A percentile compares a stretch with the other conserved stretches of the same genome.
Evolutionary conservation across 108 stramenopile genomes (phyloP).

Genomic region (Bacterosira constricta): DNA sequence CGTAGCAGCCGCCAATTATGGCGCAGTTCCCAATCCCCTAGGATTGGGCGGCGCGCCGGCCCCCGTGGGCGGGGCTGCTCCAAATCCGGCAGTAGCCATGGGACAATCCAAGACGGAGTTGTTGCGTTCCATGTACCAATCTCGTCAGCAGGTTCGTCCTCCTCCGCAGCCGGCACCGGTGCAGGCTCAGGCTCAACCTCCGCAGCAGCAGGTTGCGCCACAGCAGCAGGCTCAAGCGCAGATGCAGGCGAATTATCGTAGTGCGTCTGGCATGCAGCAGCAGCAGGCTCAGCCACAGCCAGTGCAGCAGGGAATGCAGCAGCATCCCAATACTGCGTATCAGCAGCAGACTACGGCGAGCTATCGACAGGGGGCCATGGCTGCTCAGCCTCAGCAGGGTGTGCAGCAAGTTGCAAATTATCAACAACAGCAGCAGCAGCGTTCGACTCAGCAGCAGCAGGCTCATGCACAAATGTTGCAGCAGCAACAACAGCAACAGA

Average conservation of each 20-base stretch:
- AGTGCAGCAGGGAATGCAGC: constrained; percentile 1
- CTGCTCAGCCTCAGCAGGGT: background rate
- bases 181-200: background rate
- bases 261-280: background rate
- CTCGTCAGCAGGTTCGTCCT: constrained; percentile 20
- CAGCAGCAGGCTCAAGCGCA: background rate
- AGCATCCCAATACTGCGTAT: background rate
- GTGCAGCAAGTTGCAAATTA: constrained; percentile 1
- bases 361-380: background rate
- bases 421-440: constrained; percentile 39
- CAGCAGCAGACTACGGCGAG: background rate
- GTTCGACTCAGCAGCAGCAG: constrained; percentile 7
- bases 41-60: constrained; percentile 6
- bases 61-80: background rate
- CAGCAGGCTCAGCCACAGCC: constrained; percentile 18
- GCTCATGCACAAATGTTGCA: constrained; percentile 15
- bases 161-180: background rate
- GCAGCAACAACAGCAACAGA: constrained; percentile 20
- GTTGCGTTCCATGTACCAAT: constrained; percentile 46
- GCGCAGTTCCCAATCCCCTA: constrained; percentile 33
- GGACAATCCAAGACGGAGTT: constrained; percentile 32
- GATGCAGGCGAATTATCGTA: background rate
- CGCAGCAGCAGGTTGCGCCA: background rate
- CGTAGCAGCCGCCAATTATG: constrained; percentile 8
- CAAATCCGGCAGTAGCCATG: background rate